Conservation (phyloP, 2,329 filamentous ascomycete species). For the Trichoderma sp. region DNA sequence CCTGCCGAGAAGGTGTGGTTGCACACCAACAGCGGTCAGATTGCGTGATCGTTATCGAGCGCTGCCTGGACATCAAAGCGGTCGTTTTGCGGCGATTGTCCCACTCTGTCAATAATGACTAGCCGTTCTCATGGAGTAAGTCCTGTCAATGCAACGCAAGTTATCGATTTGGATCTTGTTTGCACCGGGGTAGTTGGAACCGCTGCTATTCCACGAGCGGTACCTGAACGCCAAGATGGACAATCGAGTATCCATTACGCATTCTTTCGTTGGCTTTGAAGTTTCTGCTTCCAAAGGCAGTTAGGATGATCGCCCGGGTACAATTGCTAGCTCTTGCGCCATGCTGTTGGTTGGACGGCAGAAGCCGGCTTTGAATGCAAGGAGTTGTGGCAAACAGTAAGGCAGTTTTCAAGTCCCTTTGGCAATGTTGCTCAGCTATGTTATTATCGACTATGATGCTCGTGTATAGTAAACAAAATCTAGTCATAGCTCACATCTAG, state of each 20-base stretch:
- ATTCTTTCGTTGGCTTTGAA: neutral
- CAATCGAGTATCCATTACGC: neutral
- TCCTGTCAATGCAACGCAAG: neutral
- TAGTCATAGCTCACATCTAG: neutral
- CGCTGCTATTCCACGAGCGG: neutral
- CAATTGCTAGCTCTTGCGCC: neutral
- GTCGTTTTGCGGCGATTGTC: neutral
- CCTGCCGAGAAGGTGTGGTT: slow-evolving; percentile 15
- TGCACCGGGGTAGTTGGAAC: neutral
- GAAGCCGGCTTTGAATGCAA: neutral
- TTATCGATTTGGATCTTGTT: neutral
- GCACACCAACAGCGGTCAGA: slow-evolving; percentile 19
- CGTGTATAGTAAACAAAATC: neutral
- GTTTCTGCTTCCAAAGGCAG: neutral
- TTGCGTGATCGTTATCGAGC: slow-evolving; percentile 17
- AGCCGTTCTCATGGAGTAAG: neutral
- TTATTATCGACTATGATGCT: neutral
- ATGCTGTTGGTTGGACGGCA: neutral
- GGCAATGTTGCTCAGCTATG: neutral
- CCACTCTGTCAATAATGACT: neutral
- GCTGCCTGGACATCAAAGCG: neutral
- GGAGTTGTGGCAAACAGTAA: neutral
- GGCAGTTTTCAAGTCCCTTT: neutral
- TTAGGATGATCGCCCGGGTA: neutral
- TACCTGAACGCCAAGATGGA: neutral